These are phyloP conservation scores for Pseudopyricularia cyperi DNA, from an alignment of 2,329 filamentous ascomycete genomes.

Conservation along the genomic window DNA sequence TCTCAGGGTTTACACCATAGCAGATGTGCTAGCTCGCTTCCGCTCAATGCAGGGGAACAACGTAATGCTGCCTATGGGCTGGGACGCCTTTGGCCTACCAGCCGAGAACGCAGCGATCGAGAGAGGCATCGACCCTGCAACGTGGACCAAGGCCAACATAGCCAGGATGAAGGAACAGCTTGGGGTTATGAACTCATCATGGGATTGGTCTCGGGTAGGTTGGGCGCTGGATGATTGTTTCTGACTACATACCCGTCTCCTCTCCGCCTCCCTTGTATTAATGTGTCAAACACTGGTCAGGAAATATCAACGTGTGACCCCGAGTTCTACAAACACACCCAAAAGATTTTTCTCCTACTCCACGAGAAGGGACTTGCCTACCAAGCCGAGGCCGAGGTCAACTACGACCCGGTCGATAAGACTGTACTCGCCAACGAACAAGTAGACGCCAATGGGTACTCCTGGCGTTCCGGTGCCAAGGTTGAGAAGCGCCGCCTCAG, in stretches of 20 bases:
- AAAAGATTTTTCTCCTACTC: conserved; percentile 70
- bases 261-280: neutral
- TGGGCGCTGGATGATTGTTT: conserved; percentile 1
- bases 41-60: conserved; percentile 59
- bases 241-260: neutral
- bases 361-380: conserved; percentile 66
- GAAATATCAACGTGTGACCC: conserved; percentile 78
- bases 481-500: conserved; percentile 68
- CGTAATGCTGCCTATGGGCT: conserved; percentile 82
- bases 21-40: conserved; percentile 71
- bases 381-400: conserved; percentile 71
- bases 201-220: conserved; percentile 72
- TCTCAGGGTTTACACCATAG: conserved; percentile 79
- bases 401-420: conserved; percentile 81
- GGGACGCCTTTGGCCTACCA: conserved; percentile 85
- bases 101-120: conserved; percentile 88
- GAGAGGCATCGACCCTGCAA: conserved; percentile 60
- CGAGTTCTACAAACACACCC: conserved; percentile 79
- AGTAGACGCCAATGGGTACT: conserved; percentile 73
- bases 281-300: conserved; percentile 25
- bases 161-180: conserved; percentile 74
- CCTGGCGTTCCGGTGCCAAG: conserved; percentile 77
- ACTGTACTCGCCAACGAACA: conserved; percentile 90
- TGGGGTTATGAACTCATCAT: conserved; percentile 63
- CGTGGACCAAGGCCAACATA: conserved; percentile 75